Evolutionary conservation across 257 asterid genomes (phyloP), one percentile per base, ranked within the genome.

Genomic region (Gardenia jasminoides): DNA sequence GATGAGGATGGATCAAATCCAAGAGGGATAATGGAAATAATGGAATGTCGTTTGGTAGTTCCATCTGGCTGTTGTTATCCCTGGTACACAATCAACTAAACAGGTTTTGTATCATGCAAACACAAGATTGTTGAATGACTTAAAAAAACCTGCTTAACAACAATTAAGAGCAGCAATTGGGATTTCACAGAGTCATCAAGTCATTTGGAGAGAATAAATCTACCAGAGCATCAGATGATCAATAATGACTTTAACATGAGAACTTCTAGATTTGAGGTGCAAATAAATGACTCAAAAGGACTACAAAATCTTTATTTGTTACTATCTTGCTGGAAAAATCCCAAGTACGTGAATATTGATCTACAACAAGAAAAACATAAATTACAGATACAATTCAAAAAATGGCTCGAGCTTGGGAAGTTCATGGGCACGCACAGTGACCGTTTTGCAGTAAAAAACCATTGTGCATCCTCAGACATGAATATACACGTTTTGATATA

Each of bases 401-500:
- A 69, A 59, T 71, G 69, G 69, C 66, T 59, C 43, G 46, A n/a
- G 26, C 67, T 13, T n/a, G 13, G 26, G 0, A 61, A 41, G 59
- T 75, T 75, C n/a, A n/a, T n/a, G n/a, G n/a, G n/a, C 61, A 10
- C 16, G 48, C 43, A 58, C 52, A 26, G 26, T n/a, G 12, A 20
- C 17, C 24, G 67, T 30, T 1, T 50, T 15, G 30, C 76, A 28
- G 70, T 39, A 47, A 74, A 76, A 67, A 82, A 81, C 81, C 71
- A 71, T 75, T n/a, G n/a, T n/a, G n/a, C n/a, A n/a, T n/a, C n/a
- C n/a, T n/a, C n/a, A n/a, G n/a, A n/a, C n/a, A n/a, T n/a, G n/a
- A n/a, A n/a, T n/a, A n/a, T n/a, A n/a, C n/a, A n/a, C n/a, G n/a
- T n/a, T n/a, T n/a, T n/a, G n/a, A n/a, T n/a, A n/a, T n/a, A n/a